Evolutionary conservation across 202 grass and related monocot genomes (phyloP), one percentile per base, ranked within the genome.

Genomic region (Zizania palustris): DNA sequence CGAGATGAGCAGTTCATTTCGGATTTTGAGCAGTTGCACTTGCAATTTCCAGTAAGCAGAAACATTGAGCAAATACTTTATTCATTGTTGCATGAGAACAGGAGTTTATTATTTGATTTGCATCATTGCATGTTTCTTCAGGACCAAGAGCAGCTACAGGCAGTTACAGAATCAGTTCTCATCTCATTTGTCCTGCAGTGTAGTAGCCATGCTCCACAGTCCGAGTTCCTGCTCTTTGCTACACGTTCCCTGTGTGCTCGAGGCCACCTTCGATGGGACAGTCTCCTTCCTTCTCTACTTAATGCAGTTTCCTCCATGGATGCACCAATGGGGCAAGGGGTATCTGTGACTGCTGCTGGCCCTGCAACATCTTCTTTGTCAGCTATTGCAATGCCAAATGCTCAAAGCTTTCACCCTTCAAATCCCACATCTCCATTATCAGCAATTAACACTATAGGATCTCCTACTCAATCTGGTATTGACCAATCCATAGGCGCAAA

Each of bases 171-270:
- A 90, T 88, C 83, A 56, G 88, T 94, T 83, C 83, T 98, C 44
- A 88, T 94, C 46, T 92, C 95, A 71, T 88, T 94, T 55, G 72
- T 94, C 56, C 77, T 98, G 66, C 87, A 94, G 79, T 90, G 91
- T 73, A 90, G 91, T 69, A 90, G 70, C 67, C 91, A 98, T 7
- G 89, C 89, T 35, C 89, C 91, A n/a, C 89, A 90, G 78, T 92
- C 95, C 54, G 91, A 94, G 85, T 98, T 98, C 68, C 84, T 98
- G 63, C 78, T 98, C 69, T 98, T 98, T 88, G 91, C 91, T 74
- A 92, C 88, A 67, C 87, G 86, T 14, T 84, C 80, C 87, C 79
- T 98, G 15, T 98, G 89, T 80, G 68, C 82, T 61, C 74, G 74
- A 82, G 86, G 85, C 42, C 93, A 94, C 80, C 83, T 98, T 73